Conservation (phyloP, 768 basidiomycete genomes). For the Auriculariales sp. region DNA sequence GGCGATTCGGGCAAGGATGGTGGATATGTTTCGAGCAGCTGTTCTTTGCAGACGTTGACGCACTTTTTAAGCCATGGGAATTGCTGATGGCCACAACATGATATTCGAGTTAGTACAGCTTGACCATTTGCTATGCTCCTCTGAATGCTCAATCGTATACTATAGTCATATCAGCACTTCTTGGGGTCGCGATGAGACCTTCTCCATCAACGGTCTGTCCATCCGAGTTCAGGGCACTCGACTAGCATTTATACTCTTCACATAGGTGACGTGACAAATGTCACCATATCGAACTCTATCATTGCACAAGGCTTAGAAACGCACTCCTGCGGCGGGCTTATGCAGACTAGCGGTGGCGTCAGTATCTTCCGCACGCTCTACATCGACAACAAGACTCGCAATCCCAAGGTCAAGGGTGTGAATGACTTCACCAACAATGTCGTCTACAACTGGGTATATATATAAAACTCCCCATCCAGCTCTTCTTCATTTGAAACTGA, state of each 20-base stretch:
- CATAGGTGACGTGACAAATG: slow-evolving; percentile 20
- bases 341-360: slow-evolving; percentile 21
- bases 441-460: slow-evolving; percentile 13
- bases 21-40: no score
- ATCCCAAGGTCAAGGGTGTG: slow-evolving; percentile 23
- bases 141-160: no score
- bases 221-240: no score
- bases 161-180: slow-evolving; percentile 21
- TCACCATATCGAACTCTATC: slow-evolving; percentile 22
- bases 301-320: slow-evolving; percentile 23
- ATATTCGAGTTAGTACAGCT: no score
- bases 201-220: slow-evolving; percentile 24
- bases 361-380: slow-evolving; percentile 23
- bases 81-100: slow-evolving; percentile 22
- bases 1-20: slow-evolving; percentile 22
- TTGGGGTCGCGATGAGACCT: slow-evolving; percentile 21
- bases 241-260: no score
- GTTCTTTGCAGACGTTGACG: no score
- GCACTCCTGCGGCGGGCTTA: slow-evolving; percentile 22
- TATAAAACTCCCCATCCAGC: no score
- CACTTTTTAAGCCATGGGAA: slow-evolving; percentile 20
- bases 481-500: no score
- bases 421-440: slow-evolving; percentile 25
- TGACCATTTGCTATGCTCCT: no score
- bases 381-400: slow-evolving; percentile 23